These are phyloP conservation scores for Sordariomycetes sp. DNA, from an alignment of 2,329 filamentous ascomycete species.

Conservation along the genomic window DNA sequence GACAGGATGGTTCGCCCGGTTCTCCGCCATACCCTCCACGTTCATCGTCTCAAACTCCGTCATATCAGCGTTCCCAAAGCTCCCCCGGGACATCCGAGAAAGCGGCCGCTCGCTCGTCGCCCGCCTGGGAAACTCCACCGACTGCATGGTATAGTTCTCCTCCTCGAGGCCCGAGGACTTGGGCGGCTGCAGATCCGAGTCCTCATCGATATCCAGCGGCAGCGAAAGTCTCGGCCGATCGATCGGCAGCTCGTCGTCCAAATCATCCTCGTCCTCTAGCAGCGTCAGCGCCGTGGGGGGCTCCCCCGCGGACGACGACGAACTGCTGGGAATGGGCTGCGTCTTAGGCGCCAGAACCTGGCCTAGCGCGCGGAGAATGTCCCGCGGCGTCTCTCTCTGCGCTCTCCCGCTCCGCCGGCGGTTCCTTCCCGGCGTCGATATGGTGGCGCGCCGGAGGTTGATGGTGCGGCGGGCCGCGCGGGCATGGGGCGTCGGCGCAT, in stretches of 20 bases:
- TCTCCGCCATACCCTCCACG: conserved; percentile 25
- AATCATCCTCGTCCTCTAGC: conserved; percentile 13
- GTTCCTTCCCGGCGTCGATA: conserved; percentile 46
- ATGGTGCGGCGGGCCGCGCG: conserved; percentile 45
- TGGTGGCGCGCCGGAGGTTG: conserved; percentile 42
- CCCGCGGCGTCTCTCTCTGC: conserved; percentile 41
- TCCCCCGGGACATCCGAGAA: conserved; percentile 35
- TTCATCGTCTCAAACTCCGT: conserved; percentile 34
- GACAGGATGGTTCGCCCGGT: conserved; percentile 39
- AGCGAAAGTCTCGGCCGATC: conserved; percentile 41
- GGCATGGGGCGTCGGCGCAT: conserved; percentile 44
- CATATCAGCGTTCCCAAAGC: conserved; percentile 36
- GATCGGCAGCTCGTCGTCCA: conserved; percentile 36
- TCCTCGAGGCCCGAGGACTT: conserved; percentile 41
- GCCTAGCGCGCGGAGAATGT: conserved; percentile 38
- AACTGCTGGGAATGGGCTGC: conserved; percentile 27
- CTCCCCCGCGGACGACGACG: conserved; percentile 26
- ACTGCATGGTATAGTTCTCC: conserved; percentile 42
- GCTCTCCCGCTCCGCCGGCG: conserved; percentile 43
- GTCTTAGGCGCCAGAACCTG: conserved; percentile 36
- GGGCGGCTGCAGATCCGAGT: conserved; percentile 37
- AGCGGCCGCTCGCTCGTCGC: conserved; percentile 30
- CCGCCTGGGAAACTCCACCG: conserved; percentile 45
- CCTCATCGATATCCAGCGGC: conserved; percentile 36
- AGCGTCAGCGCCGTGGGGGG: conserved; percentile 11